Conservation (phyloP, 345 rosid species). For the Linum trigynum region DNA sequence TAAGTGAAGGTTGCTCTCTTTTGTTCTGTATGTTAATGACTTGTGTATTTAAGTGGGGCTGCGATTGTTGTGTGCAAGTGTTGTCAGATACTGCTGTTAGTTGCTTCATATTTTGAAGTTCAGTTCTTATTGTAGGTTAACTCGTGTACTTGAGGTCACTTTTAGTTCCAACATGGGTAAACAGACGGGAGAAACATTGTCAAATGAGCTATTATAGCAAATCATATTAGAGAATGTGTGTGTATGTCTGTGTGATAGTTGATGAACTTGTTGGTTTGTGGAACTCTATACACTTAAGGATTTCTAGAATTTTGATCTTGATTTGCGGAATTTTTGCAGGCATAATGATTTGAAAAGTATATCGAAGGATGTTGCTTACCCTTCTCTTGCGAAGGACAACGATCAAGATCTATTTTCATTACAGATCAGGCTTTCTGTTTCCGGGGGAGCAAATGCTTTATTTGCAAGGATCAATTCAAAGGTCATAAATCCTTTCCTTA, state of each 20-base stretch:
- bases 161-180: not conserved
- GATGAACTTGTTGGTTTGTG: not conserved
- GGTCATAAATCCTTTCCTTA: constrained; percentile 4
- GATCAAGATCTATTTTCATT: constrained; percentile 13
- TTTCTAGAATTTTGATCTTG: not conserved
- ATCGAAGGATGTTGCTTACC: not conserved
- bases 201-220: no score
- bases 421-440: constrained; percentile 21
- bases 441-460: constrained; percentile 15
- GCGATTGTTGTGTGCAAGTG: not conserved
- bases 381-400: constrained; percentile 8
- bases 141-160: not conserved
- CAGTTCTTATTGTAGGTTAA: not conserved
- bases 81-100: not conserved
- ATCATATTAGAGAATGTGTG: no score
- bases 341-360: constrained; percentile 10
- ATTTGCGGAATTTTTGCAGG: constrained; percentile 8
- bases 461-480: constrained; percentile 13
- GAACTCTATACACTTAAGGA: not conserved
- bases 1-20: constrained; percentile 1
- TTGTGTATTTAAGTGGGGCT: not conserved
- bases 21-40: not conserved
- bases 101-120: not conserved
- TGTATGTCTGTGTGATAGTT: not conserved
- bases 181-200: not conserved